Conservation (phyloP, 305 asterid species). For the Rubia tinctorum region DNA sequence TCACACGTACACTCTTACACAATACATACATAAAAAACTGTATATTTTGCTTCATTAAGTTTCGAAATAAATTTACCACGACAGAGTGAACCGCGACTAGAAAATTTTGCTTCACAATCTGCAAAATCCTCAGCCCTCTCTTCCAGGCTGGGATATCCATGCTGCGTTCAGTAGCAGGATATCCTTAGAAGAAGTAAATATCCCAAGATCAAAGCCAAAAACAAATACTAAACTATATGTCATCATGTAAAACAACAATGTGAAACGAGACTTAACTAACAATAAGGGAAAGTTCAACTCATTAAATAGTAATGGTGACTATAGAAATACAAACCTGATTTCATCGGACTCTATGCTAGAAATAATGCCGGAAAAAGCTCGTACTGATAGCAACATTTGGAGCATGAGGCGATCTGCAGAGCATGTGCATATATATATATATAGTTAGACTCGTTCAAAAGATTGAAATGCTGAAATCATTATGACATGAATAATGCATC, state of each 20-base stretch:
- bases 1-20: background rate
- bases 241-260: background rate
- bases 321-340: slow-evolving; percentile 49
- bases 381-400: slow-evolving; percentile 89
- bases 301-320: background rate
- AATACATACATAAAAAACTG: background rate
- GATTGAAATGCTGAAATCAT: slow-evolving; percentile 4
- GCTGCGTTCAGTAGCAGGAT: slow-evolving; percentile 99
- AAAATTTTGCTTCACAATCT: slow-evolving; percentile 64
- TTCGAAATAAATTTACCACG: slow-evolving; percentile 51
- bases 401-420: slow-evolving; percentile 84
- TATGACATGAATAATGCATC: background rate
- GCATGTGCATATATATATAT: background rate
- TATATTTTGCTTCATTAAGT: background rate
- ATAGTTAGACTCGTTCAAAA: slow-evolving; percentile 4
- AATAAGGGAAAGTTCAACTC: background rate
- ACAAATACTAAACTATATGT: slow-evolving; percentile 24
- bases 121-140: slow-evolving; percentile 66
- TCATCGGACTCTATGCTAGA: slow-evolving; percentile 82
- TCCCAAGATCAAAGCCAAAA: slow-evolving; percentile 79
- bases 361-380: slow-evolving; percentile 87
- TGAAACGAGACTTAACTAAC: background rate
- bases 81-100: slow-evolving; percentile 94
- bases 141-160: slow-evolving; percentile 98
- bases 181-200: slow-evolving; percentile 94